Percentiles rank a stretch among this genome's conserved stretches.
Evolutionary conservation across 1,139 yeast species (phyloP).

Genomic region (Keqinozyma sinolaborantium): DNA sequence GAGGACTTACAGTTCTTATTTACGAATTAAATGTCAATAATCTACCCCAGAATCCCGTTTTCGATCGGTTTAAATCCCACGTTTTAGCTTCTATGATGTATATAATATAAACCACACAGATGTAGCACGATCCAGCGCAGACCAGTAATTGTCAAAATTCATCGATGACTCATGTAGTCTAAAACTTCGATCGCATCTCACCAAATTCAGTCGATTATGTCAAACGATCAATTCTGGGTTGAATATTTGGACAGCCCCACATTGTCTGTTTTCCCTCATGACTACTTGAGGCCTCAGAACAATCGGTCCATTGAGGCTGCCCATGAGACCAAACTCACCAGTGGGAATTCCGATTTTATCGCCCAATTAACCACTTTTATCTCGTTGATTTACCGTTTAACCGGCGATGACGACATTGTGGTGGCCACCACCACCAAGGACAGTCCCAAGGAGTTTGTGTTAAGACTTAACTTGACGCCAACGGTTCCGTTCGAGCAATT

Average conservation of each 20-base stretch:
- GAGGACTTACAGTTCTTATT: conserved; percentile 93
- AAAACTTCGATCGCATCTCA: conserved; percentile 1
- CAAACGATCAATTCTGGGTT: conserved; percentile 52
- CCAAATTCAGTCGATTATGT: conserved; percentile 5
- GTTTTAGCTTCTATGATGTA: too few species aligned
- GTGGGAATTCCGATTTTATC: conserved; percentile 32
- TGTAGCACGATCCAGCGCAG: too few species aligned
- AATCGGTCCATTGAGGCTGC: conserved; percentile 66
- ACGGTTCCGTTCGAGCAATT: conserved; percentile 52
- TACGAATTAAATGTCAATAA: conserved; percentile 54
- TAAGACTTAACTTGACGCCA: conserved; percentile 60
- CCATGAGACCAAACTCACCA: conserved; percentile 36
- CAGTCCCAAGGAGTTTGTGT: conserved; percentile 45
- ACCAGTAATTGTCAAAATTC: too few species aligned
- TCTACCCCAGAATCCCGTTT: too few species aligned
- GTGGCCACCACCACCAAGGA: conserved; percentile 60
- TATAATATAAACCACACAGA: too few species aligned
- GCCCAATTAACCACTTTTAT: conserved; percentile 68
- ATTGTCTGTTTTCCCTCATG: conserved; percentile 82
- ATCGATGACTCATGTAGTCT: too few species aligned
- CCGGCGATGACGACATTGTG: conserved; percentile 95
- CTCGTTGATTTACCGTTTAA: conserved; percentile 68
- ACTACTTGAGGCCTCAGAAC: conserved; percentile 75
- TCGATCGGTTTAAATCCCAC: too few species aligned
- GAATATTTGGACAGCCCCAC: conserved; percentile 75